Evolutionary conservation across 1,139 yeast genomes (phyloP), one percentile per base, ranked within the genome.

Genomic region (Geotrichum reessii): DNA sequence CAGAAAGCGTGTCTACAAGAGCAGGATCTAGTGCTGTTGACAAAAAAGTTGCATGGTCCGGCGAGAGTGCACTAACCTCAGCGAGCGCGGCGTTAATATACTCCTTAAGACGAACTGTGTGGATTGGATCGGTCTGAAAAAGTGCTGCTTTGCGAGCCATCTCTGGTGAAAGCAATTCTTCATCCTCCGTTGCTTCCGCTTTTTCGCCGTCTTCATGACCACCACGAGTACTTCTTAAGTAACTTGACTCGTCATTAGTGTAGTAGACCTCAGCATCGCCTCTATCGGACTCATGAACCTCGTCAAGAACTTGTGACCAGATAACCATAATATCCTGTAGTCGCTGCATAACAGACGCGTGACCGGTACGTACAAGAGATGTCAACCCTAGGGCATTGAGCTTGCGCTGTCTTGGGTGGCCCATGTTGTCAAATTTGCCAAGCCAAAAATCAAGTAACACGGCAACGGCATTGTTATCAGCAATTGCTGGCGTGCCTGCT

Each of bases 391-490:
- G 71, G 5, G 84, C 74, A 64, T 78, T 85, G 65, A 82, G 76
- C 68, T 87, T 87, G 64, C 81, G 82, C 65, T 80, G 82, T 62
- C 86, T 76, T 5, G 95, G 92, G 66, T 83, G 86, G 8, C 87
- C 86, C 67, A 84, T 79, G 63, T 79, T 80, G 57, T 77, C 78
- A 63, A 76, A 70, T 53, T 68, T 68, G 14, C 69, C 69, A 55
- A 78, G 55, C 76, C 76, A 73, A 19, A 61, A 61, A 28, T 67
- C 65, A 25, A 69, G 56, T 14, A 70, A 55, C 11, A 61, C 55
- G 6, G 58, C 65, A 17, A 64, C 55, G 12, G 56, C 57, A 1
- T 61, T 49, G 9, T 61, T 57, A 5, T 22, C 52, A 8, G 40
- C 28, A 3, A 17, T 24, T 11, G 51, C 24, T 14, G 28, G 24